Conservation (phyloP, 257 asterid genomes). For the Linaria vulgaris region DNA sequence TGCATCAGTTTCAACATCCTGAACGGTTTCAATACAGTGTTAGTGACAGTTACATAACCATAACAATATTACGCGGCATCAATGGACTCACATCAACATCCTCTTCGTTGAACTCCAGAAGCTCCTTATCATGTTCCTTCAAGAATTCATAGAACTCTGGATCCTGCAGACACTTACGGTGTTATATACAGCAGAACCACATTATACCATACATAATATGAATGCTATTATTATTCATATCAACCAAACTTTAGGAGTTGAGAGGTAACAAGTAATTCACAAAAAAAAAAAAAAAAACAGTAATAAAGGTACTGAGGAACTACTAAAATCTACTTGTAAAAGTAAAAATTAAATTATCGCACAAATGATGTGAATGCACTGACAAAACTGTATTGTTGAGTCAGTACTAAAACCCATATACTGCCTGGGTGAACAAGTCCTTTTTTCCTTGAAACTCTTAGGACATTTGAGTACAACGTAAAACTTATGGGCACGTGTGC, state of each 20-base stretch:
- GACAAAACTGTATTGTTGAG: not conserved
- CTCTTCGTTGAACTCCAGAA: slow-evolving; percentile 70
- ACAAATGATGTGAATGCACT: not conserved
- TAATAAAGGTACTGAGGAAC: not conserved
- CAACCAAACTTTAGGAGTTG: not conserved
- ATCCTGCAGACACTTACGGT: slow-evolving; percentile 46
- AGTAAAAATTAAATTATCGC: not conserved
- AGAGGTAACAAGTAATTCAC: not conserved
- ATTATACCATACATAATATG: not conserved
- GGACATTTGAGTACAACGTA: too few species aligned
- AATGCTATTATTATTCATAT: not conserved
- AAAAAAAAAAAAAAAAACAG: not conserved
- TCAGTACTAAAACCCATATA: not conserved
- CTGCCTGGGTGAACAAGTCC: too few species aligned
- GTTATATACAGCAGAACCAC: too few species aligned
- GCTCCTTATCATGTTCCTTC: slow-evolving; percentile 82
- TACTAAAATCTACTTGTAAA: not conserved
- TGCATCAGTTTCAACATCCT: slow-evolving; percentile 47
- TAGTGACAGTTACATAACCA: slow-evolving; percentile 12
- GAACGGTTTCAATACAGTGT: slow-evolving; percentile 20
- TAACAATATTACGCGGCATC: slow-evolving; percentile 6
- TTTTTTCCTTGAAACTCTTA: too few species aligned
- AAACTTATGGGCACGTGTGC: too few species aligned
- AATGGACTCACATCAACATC: slow-evolving; percentile 61
- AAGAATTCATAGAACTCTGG: slow-evolving; percentile 87